Evolutionary conservation across 2,329 filamentous ascomycete species (phyloP).

Genomic region (Neoascochyta sp.): DNA sequence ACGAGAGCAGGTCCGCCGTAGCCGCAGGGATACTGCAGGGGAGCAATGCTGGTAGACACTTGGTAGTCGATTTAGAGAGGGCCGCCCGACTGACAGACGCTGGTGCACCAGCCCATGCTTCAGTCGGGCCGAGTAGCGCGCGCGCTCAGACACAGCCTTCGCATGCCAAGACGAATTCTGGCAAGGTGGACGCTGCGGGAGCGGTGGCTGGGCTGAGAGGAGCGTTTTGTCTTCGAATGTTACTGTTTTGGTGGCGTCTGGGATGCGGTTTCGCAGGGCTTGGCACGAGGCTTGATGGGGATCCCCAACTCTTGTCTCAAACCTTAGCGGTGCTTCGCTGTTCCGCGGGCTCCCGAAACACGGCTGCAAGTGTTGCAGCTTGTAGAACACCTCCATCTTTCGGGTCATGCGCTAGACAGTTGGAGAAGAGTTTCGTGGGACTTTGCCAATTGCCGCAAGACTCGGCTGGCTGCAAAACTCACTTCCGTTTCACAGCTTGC

Average conservation of each 20-base stretch:
- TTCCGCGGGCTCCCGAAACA: too few species aligned
- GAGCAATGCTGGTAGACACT: too few species aligned
- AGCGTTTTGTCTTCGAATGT: conserved; percentile 25
- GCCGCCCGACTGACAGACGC: too few species aligned
- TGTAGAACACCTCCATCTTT: too few species aligned
- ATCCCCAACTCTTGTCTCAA: conserved; percentile 19
- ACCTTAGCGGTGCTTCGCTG: conserved; percentile 11
- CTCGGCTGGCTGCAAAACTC: too few species aligned
- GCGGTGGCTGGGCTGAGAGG: conserved; percentile 6
- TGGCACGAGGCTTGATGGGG: conserved; percentile 25
- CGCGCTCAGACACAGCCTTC: conserved; percentile 6
- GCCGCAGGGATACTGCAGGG: too few species aligned
- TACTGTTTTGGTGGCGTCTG: conserved; percentile 34
- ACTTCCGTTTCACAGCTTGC: too few species aligned
- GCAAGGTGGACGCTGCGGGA: conserved; percentile 10
- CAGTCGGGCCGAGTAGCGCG: conserved; percentile 5
- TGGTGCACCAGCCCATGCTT: conserved; percentile 14
- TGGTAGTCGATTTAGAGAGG: too few species aligned
- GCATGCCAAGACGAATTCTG: conserved; percentile 9
- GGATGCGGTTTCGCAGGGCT: conserved; percentile 29
- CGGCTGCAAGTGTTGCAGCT: too few species aligned
- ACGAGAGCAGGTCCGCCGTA: conserved; percentile 4
- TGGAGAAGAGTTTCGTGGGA: too few species aligned
- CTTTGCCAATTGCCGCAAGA: too few species aligned
- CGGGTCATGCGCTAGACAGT: too few species aligned